Evolutionary conservation across 2,329 filamentous ascomycete genomes (phyloP).

Genomic region (Exophiala dermatitidis): DNA sequence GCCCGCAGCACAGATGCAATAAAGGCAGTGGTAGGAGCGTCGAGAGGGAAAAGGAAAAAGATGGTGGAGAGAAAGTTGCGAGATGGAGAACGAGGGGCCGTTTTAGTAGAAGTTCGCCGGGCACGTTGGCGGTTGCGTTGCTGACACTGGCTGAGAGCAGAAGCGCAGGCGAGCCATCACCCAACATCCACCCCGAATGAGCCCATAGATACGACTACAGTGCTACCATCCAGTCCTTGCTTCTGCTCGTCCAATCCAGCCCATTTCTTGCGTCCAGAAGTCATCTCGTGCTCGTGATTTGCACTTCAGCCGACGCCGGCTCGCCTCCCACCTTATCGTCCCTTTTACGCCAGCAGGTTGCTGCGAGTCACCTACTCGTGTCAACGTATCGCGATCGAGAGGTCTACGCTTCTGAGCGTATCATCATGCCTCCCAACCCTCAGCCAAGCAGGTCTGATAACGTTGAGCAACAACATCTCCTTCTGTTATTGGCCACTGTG

Average conservation of each 20-base stretch:
- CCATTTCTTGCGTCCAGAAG: background rate
- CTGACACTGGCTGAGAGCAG: background rate
- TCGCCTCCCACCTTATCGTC: background rate
- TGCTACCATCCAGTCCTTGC: background rate
- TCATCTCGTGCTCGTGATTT: background rate
- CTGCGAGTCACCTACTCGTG: background rate
- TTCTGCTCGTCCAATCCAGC: background rate
- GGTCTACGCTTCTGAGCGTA: background rate
- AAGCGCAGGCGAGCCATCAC: background rate
- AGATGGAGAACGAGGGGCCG: background rate
- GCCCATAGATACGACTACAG: background rate
- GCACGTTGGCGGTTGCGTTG: constrained; percentile 6
- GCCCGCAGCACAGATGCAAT: background rate
- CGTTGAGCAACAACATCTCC: background rate
- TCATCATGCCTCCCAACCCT: background rate
- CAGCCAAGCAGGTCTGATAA: constrained; percentile 16
- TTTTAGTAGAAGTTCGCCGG: background rate
- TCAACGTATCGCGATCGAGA: constrained; percentile 1
- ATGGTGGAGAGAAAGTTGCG: background rate
- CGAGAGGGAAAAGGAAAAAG: background rate
- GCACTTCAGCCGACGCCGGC: background rate
- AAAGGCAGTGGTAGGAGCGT: background rate
- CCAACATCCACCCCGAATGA: background rate
- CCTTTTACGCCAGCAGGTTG: no score
- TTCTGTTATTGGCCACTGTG: background rate